Percentiles rank a stretch among this genome's conserved stretches.
These are phyloP conservation scores for Benincasa hispida DNA, from an alignment of 306 rosid species.

Conservation along the genomic window DNA sequence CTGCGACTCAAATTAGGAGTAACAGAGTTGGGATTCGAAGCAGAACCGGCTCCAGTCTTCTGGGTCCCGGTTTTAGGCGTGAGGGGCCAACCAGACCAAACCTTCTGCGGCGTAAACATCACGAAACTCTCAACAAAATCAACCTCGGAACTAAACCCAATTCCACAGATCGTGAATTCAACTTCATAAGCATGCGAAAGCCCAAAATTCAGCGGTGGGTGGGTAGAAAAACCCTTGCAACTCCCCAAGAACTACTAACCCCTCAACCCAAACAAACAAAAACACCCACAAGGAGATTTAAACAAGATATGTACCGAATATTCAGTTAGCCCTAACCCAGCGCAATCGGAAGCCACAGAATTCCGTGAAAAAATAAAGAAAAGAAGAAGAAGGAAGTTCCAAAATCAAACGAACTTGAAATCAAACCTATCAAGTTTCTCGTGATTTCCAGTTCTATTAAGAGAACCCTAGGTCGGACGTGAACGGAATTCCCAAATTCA, in stretches of 20 bases:
- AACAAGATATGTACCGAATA: background rate
- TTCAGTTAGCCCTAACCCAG: background rate
- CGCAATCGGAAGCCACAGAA: constrained; percentile 7
- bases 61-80: constrained; percentile 47
- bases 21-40: constrained; percentile 18
- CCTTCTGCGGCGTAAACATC: constrained; percentile 76
- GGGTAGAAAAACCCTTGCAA: constrained; percentile 8
- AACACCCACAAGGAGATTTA: background rate
- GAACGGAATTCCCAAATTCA: constrained; percentile 65
- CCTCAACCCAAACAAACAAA: background rate
- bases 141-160: constrained; percentile 11
- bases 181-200: constrained; percentile 30
- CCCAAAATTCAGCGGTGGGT: background rate
- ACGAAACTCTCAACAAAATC: constrained; percentile 15
- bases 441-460: background rate
- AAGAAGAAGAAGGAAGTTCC: background rate
- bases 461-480: constrained; percentile 53
- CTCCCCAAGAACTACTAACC: background rate
- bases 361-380: background rate
- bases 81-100: constrained; percentile 41
- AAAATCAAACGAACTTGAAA: background rate
- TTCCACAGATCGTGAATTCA: constrained; percentile 21
- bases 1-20: constrained; percentile 20
- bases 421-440: background rate
- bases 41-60: constrained; percentile 36